Percentiles rank a stretch among this genome's conserved stretches.
Evolutionary conservation across 2,329 filamentous ascomycete genomes (phyloP).

Genomic region (Sporothrix mexicana): DNA sequence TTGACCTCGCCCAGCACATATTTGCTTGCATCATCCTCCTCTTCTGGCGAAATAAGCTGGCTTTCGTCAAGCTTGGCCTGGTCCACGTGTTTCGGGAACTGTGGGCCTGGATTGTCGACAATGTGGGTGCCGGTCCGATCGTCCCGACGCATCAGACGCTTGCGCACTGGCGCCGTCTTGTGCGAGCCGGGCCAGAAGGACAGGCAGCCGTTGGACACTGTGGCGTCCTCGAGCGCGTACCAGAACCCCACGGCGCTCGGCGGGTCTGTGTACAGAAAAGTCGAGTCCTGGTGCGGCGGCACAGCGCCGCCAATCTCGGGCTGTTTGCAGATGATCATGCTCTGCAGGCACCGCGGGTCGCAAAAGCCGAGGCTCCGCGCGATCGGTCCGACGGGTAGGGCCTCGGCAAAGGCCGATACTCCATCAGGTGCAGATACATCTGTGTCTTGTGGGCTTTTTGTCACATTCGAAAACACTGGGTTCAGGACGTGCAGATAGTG

Average conservation of each 20-base stretch:
- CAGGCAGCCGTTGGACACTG: slow-evolving; percentile 83
- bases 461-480: slow-evolving; percentile 65
- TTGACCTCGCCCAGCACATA: slow-evolving; percentile 87
- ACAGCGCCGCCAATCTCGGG: slow-evolving; percentile 94
- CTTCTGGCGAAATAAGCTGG: slow-evolving; percentile 33
- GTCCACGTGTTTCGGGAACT: slow-evolving; percentile 59
- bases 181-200: slow-evolving; percentile 87
- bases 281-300: slow-evolving; percentile 88
- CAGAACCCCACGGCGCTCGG: slow-evolving; percentile 93
- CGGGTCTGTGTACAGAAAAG: slow-evolving; percentile 88
- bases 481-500: slow-evolving; percentile 76
- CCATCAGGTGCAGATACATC: slow-evolving; percentile 49
- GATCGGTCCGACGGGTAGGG: slow-evolving; percentile 61
- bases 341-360: slow-evolving; percentile 82
- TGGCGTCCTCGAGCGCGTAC: slow-evolving; percentile 95
- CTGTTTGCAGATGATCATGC: slow-evolving; percentile 99
- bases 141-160: slow-evolving; percentile 74
- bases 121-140: slow-evolving; percentile 66
- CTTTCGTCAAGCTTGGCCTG: slow-evolving; percentile 50
- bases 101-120: slow-evolving; percentile 68
- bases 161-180: slow-evolving; percentile 67
- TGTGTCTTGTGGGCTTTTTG: slow-evolving; percentile 39
- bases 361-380: slow-evolving; percentile 73
- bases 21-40: slow-evolving; percentile 54
- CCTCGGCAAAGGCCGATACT: slow-evolving; percentile 51